Conservation (phyloP, 805 yeast genomes). For the Nakazawaea anatomiae region DNA sequence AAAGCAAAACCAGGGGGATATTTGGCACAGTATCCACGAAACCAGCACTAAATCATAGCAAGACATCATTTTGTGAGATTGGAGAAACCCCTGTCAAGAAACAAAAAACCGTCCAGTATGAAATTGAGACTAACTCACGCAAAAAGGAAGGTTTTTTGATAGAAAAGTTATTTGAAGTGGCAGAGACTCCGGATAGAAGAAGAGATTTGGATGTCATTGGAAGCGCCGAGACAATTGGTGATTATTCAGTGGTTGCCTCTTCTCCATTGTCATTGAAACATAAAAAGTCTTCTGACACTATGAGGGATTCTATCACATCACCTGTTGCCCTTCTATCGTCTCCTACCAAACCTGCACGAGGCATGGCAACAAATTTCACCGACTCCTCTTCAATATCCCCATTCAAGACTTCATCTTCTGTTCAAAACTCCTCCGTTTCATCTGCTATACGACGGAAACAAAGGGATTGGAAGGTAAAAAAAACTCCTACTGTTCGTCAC, state of each 20-base stretch:
- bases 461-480: neutral
- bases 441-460: constrained; percentile 8
- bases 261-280: constrained; percentile 1
- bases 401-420: neutral
- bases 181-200: constrained; percentile 7
- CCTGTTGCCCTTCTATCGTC: constrained; percentile 1
- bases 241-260: neutral
- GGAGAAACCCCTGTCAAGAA: constrained; percentile 11
- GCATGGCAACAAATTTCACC: neutral
- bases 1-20: constrained; percentile 2
- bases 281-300: neutral
- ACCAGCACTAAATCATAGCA: neutral
- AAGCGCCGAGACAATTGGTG: neutral
- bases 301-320: neutral
- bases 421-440: neutral
- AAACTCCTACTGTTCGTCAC: neutral
- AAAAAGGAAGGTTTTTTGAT: neutral
- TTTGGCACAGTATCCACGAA: constrained; percentile 4
- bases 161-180: constrained; percentile 4
- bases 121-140: neutral
- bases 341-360: neutral
- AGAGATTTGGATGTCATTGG: neutral
- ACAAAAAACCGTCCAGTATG: neutral
- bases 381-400: neutral
- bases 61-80: constrained; percentile 2